These are phyloP conservation scores for Pseudocercospora eumusae DNA, from an alignment of 2,329 filamentous ascomycete genomes.

Conservation along the genomic window DNA sequence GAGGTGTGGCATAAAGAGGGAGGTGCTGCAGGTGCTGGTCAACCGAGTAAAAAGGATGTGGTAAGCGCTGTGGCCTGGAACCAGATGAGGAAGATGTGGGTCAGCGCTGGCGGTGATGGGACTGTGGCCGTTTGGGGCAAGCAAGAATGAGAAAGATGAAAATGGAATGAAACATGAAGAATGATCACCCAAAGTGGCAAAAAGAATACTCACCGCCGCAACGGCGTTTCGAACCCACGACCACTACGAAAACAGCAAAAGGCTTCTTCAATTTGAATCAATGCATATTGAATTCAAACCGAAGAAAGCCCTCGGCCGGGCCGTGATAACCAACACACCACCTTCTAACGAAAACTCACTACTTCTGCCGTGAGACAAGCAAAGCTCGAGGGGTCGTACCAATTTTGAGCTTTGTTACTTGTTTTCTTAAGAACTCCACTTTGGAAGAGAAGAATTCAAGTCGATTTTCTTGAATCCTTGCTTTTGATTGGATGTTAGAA, in stretches of 20 bases:
- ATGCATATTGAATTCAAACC: not conserved
- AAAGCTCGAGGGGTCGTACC: not conserved
- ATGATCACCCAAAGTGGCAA: not conserved
- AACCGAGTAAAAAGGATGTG: slow-evolving; percentile 47
- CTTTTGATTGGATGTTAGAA: not conserved
- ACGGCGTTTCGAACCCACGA: not conserved
- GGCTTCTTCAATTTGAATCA: not conserved
- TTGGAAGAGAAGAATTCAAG: not conserved
- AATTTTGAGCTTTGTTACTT: not conserved
- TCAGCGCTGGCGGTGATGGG: slow-evolving; percentile 54
- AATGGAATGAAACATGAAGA: not conserved
- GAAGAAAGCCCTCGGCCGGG: not conserved
- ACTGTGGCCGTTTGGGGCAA: slow-evolving; percentile 40
- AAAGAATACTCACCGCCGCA: not conserved
- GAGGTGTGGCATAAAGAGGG: slow-evolving; percentile 53
- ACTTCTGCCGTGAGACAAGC: not conserved
- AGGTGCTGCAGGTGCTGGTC: slow-evolving; percentile 27
- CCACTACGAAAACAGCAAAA: not conserved
- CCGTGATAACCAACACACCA: not conserved
- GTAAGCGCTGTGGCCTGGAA: slow-evolving; percentile 54
- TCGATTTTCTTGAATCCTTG: not conserved
- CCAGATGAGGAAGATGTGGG: slow-evolving; percentile 49
- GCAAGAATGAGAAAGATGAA: not conserved
- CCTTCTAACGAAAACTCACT: not conserved
- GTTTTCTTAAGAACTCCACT: too few species aligned